Base-by-base conservation (phyloP, 495 filamentous ascomycete genomes). In the Amniculicola lignicola region DNA sequence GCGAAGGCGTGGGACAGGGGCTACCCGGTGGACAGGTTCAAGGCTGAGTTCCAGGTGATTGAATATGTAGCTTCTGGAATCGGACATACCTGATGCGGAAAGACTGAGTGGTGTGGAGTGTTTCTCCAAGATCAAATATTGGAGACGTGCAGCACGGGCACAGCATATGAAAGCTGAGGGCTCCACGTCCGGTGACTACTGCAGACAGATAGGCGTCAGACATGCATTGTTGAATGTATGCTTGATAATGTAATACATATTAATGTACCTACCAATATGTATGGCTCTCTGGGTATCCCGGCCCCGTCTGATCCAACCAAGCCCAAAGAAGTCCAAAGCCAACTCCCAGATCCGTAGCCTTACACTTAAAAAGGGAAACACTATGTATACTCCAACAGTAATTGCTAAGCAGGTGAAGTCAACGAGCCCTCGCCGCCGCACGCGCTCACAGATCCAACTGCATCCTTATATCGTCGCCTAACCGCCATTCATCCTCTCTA, bases 381-480 rank as follows among this genome's bases (percentile, higher is more conserved):
- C 29, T 33, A n/a, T n/a, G 7, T 7, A n/a, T 33, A 33, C 7
- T 33, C 7, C 29, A 33, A 33, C 7, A 33, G n/a, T 33, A 33
- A 7, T 7, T 33, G 7, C 7, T 33, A n/a, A 33, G 29, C 11
- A 40, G 6, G 9, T n/a, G n/a, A n/a, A n/a, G n/a, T n/a, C n/a
- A n/a, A n/a, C n/a, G n/a, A n/a, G n/a, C n/a, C n/a, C n/a, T n/a
- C n/a, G n/a, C n/a, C 37, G 37, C 37, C 10, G n/a, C 4, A 18
- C 24, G 15, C 44, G 24, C 44, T 61, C 27, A 55, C 2, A 62
- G 21, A 43, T 59, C 62, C 9, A 65, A 41, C 24, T 57, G 48
- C 79, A 80, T 79, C 54, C 72, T 68, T 15, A 74, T 72, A 51
- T 79, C 79, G 51, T 82, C 80, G 2, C 76, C 77, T 49, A 83